phyloP scores from a whole-genome alignment of 2,329 filamentous ascomycete genomes.

The Colletotrichum aenigma region DNA sequence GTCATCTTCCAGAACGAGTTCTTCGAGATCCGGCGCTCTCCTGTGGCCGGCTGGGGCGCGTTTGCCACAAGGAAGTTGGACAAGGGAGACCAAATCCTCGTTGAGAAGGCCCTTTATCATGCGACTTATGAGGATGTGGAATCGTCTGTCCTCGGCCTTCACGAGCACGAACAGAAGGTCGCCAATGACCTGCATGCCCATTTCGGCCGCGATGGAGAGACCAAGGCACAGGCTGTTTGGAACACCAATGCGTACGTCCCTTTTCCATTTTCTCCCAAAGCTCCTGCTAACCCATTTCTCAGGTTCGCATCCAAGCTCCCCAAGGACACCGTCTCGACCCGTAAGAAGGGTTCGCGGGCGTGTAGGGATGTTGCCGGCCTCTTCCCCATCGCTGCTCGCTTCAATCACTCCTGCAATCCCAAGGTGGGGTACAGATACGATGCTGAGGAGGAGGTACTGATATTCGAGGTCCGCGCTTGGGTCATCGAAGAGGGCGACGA shows the following conservation, averaged over 20 bases:
- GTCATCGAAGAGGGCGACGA: constrained; percentile 48
- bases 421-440: constrained; percentile 49
- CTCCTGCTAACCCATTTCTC: background rate
- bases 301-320: constrained; percentile 30
- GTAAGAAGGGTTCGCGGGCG: background rate
- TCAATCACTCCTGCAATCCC: constrained; percentile 61
- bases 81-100: constrained; percentile 43
- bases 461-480: constrained; percentile 40
- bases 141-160: constrained; percentile 24
- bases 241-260: constrained; percentile 50
- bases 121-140: constrained; percentile 18
- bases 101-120: constrained; percentile 48
- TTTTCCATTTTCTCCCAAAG: background rate
- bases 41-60: constrained; percentile 48
- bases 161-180: constrained; percentile 31
- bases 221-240: constrained; percentile 40
- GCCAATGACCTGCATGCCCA: constrained; percentile 44
- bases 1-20: constrained; percentile 39
- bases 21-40: constrained; percentile 45
- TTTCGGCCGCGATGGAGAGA: constrained; percentile 26
- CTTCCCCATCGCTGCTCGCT: constrained; percentile 57
- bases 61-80: constrained; percentile 47
- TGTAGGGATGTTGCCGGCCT: constrained; percentile 35
- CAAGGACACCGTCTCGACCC: background rate
- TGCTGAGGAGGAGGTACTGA: constrained; percentile 34